Base-by-base conservation (phyloP, 202 grass and related monocot species). In the Saccharum hybrid region DNA sequence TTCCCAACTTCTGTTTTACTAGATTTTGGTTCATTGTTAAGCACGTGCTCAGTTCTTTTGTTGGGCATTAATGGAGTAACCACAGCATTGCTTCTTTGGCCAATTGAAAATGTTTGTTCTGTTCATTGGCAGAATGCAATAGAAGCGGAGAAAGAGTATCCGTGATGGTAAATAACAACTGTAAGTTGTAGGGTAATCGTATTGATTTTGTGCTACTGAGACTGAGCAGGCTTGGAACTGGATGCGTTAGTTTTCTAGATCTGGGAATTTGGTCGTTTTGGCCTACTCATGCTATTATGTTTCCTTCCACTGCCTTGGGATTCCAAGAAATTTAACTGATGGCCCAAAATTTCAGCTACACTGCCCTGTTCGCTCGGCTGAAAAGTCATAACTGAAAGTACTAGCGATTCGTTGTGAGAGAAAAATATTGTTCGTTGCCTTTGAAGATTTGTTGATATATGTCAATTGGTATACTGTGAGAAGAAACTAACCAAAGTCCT, bases 401-500 rank as follows among this genome's bases (percentile, higher is more conserved):
- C n/a, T n/a, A n/a, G n/a, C n/a, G n/a, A n/a, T n/a, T n/a, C n/a
- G n/a, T n/a, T n/a, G n/a, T n/a, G n/a, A n/a, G n/a, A n/a, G n/a
- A n/a, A n/a, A n/a, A n/a, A n/a, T n/a, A n/a, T n/a, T n/a, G n/a
- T n/a, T n/a, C n/a, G n/a, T 59, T 59, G 8, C 16, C 34, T 86
- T 56, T 12, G 0, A 74, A 74, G 56, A 60, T 71, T 36, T 48
- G 12, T 70, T 34, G 9, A 48, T 69, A 22, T 37, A 46, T 69
- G 10, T 61, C 34, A 46, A 18, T 76, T 33, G 22, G 39, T 67
- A 72, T 72, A 19, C 73, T 56, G 33, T 33, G 21, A 40, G 57
- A 11, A 41, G 71, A 71, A 66, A 72, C 46, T 83, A 54, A 83
- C 13, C 23, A 57, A 30, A 31, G 1, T 14, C 38, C 26, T 56